Evolutionary conservation across 306 rosid genomes (phyloP), one percentile per base, ranked within the genome.

Genomic region (Elaeagnus macrophylla): DNA sequence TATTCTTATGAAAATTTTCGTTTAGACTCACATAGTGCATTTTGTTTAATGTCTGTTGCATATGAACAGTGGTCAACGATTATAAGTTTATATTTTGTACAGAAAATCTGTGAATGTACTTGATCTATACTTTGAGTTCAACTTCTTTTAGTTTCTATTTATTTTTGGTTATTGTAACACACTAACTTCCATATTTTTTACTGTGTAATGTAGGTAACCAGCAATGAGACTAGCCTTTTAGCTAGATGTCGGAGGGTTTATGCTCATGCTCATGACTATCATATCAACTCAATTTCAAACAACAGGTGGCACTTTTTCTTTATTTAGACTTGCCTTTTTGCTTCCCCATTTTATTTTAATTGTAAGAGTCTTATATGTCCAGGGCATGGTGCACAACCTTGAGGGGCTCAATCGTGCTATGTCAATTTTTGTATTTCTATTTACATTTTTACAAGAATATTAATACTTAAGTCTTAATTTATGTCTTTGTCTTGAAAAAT

Each of bases 241-340:
- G 60, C 74, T 44, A 84, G 74, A 74, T 81, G 94, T 64, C 73
- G 64, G 61, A 84, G 65, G 80, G 77, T 72, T 74, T 84, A 79
- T 59, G 78, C 75, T 56, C 85, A 64, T 67, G 94, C 83, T 64
- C 94, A 79, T 64, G 80, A 76, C 67, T 84, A 60, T 65, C 76
- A 81, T 56, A 81, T 84, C 54, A 81, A 84, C 65, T 81, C 94
- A 78, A 69, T 84, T 74, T 81, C 94, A 59, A 79, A 71, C 64
- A 84, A 76, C 79, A 81, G 94, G 94, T 84, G 72, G 32, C 32
- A 25, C 32, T 25, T 2, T 25, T 25, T 25, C 32, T 25, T 25
- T 25, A 1, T 25, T 25, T 2, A 25, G 32, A 25, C 32, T 25
- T 25, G 32, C 32, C 32, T 25, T 25, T 25, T 2, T 5, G 4